These are phyloP conservation scores for Ambrosiella cleistominuta DNA, from an alignment of 2,329 filamentous ascomycete genomes.

Conservation along the genomic window DNA sequence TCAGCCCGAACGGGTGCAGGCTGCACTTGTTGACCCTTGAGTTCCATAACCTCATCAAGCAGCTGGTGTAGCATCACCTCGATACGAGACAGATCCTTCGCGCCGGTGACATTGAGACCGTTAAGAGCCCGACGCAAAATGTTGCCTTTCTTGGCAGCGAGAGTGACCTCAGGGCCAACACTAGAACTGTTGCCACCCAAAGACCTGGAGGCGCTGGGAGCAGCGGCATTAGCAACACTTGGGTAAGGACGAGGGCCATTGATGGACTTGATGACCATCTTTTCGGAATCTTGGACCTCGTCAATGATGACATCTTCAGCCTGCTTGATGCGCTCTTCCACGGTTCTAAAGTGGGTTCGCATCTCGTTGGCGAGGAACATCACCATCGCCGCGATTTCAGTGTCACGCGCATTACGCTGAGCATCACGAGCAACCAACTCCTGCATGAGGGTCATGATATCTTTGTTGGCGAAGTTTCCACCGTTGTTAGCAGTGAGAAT, in stretches of 20 bases:
- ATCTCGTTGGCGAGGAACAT: constrained; percentile 91
- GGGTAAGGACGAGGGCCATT: constrained; percentile 77
- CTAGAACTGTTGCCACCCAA: constrained; percentile 24
- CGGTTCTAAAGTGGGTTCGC: constrained; percentile 88
- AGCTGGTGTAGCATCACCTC: constrained; percentile 86
- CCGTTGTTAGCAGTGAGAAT: constrained; percentile 48
- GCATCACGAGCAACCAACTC: constrained; percentile 95
- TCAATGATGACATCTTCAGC: constrained; percentile 82
- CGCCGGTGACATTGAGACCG: constrained; percentile 71
- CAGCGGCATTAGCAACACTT: constrained; percentile 25
- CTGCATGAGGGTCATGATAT: constrained; percentile 95
- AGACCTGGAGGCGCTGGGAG: constrained; percentile 30
- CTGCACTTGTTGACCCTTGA: constrained; percentile 39
- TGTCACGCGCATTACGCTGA: constrained; percentile 87
- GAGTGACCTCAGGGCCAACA: constrained; percentile 33
- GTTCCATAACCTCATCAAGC: constrained; percentile 73
- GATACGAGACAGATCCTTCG: constrained; percentile 73
- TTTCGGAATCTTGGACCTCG: constrained; percentile 73
- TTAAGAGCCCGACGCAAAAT: constrained; percentile 91
- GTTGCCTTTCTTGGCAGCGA: constrained; percentile 66
- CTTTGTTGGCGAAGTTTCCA: constrained; percentile 84
- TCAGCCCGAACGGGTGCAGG: constrained; percentile 31
- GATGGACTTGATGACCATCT: constrained; percentile 64
- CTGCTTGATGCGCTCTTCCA: constrained; percentile 80
- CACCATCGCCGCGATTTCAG: constrained; percentile 85